These are phyloP conservation scores for Fusarium siculi DNA, from an alignment of 2,329 filamentous ascomycete species.

Conservation along the genomic window DNA sequence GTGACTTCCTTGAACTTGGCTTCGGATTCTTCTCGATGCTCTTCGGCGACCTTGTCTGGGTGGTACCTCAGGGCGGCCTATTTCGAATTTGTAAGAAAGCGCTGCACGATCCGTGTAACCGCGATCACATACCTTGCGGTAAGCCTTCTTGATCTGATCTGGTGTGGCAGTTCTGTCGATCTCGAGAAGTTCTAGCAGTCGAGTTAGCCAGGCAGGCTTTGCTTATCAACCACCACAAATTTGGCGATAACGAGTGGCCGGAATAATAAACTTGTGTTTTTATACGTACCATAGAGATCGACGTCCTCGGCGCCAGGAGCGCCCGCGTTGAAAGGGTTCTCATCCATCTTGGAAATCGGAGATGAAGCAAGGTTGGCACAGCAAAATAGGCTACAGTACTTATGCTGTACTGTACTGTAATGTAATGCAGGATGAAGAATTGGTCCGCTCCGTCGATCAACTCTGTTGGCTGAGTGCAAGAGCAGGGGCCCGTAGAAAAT, in stretches of 20 bases:
- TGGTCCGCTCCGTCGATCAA: conserved; percentile 36
- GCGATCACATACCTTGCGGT: conserved; percentile 79
- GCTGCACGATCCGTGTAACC: neutral
- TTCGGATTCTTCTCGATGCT: conserved; percentile 86
- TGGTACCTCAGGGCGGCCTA: conserved; percentile 89
- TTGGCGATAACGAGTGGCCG: neutral
- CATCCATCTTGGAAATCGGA: conserved; percentile 41
- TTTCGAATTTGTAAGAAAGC: conserved; percentile 21
- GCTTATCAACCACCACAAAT: conserved; percentile 8
- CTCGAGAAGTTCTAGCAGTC: conserved; percentile 76
- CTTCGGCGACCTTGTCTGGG: conserved; percentile 93
- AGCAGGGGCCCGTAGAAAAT: conserved; percentile 40
- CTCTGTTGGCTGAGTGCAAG: conserved; percentile 21
- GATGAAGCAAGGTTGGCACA: neutral
- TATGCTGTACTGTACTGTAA: conserved; percentile 16
- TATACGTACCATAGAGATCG: conserved; percentile 70
- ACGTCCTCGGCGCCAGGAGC: conserved; percentile 54
- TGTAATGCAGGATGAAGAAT: conserved; percentile 46
- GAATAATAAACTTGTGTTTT: neutral
- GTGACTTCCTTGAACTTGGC: conserved; percentile 92
- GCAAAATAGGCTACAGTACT: conserved; percentile 16
- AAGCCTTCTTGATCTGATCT: conserved; percentile 92
- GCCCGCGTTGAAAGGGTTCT: conserved; percentile 39
- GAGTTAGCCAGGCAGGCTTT: conserved; percentile 20
- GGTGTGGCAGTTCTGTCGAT: conserved; percentile 77